Percentiles rank a stretch among this genome's conserved stretches.
Conservation (phyloP, 768 basidiomycete genomes). For the Suillus placidus region DNA sequence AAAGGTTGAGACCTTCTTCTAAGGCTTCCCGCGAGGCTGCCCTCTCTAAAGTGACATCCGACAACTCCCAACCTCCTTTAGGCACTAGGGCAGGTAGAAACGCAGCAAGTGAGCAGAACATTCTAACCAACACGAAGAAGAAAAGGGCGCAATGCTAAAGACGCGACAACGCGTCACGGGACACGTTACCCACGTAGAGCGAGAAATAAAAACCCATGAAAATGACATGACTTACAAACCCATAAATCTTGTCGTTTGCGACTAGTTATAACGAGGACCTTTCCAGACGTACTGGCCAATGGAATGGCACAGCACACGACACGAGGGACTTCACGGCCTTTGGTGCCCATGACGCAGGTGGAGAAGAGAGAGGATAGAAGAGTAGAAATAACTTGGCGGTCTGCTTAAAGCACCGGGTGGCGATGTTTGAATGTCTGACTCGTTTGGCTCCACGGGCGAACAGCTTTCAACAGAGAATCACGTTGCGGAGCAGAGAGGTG, state of each 20-base stretch:
- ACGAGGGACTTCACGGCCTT: constrained; percentile 80
- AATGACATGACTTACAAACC: constrained; percentile 74
- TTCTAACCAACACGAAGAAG: constrained; percentile 8
- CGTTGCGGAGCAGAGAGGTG: constrained; percentile 5
- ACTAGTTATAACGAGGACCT: constrained; percentile 83
- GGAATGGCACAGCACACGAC: constrained; percentile 92
- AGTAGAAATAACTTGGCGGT: neutral
- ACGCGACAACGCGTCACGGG: constrained; percentile 2
- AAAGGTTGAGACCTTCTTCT: constrained; percentile 95
- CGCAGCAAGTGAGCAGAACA: constrained; percentile 2
- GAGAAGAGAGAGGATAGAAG: constrained; percentile 3
- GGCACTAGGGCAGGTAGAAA: constrained; percentile 56
- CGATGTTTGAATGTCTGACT: neutral
- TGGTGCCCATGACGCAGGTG: constrained; percentile 48
- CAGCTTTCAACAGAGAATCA: neutral
- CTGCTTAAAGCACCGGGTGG: neutral
- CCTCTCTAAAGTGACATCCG: constrained; percentile 80
- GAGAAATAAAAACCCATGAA: constrained; percentile 14
- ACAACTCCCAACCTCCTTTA: constrained; percentile 90
- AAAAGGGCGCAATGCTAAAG: constrained; percentile 14
- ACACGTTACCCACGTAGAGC: constrained; percentile 8
- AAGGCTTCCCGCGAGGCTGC: constrained; percentile 90
- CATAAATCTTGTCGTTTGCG: constrained; percentile 78
- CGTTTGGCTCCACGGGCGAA: constrained; percentile 1
- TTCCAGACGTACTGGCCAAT: constrained; percentile 70